Conservation (phyloP, 2,329 filamentous ascomycete species). For the Penicillium sp. region DNA sequence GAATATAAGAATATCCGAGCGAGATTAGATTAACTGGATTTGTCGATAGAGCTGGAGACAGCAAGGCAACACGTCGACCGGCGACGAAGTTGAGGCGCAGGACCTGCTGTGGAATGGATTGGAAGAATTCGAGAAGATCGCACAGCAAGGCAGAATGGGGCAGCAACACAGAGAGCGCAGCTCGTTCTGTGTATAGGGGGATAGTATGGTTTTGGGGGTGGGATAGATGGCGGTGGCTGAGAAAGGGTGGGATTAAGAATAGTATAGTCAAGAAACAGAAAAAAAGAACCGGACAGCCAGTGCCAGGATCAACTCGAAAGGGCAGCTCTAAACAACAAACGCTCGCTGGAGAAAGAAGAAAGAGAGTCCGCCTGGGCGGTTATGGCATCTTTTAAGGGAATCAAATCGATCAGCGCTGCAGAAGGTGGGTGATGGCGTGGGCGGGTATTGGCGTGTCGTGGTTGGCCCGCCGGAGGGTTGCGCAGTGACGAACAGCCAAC, state of each 20-base stretch:
- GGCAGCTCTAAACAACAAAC: slow-evolving; percentile 41
- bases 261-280: slow-evolving; percentile 25
- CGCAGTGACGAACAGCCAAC: slow-evolving; percentile 8
- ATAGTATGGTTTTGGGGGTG: slow-evolving; percentile 33
- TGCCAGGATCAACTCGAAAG: slow-evolving; percentile 47
- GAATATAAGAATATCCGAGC: slow-evolving; percentile 25
- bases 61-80: slow-evolving; percentile 33
- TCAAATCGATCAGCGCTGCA: slow-evolving; percentile 17
- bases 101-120: slow-evolving; percentile 19
- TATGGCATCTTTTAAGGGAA: slow-evolving; percentile 24
- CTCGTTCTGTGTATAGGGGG: slow-evolving; percentile 40
- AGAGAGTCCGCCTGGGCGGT: slow-evolving; percentile 29
- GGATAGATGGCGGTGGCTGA: slow-evolving; percentile 11
- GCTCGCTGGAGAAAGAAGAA: slow-evolving; percentile 64
- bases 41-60: slow-evolving; percentile 30
- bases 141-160: slow-evolving; percentile 28
- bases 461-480: slow-evolving; percentile 5
- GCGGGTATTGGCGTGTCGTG: slow-evolving; percentile 8
- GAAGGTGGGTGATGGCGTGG: slow-evolving; percentile 5
- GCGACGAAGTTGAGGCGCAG: slow-evolving; percentile 27
- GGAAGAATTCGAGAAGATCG: slow-evolving; percentile 25
- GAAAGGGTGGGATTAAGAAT: slow-evolving; percentile 29
- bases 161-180: slow-evolving; percentile 36
- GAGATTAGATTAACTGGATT: slow-evolving; percentile 28
- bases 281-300: slow-evolving; percentile 49